A percentile compares a stretch with the other conserved stretches of the same genome.
Evolutionary conservation across 2,329 filamentous ascomycete species (phyloP).

Genomic region (Colletotrichum tofieldiae): DNA sequence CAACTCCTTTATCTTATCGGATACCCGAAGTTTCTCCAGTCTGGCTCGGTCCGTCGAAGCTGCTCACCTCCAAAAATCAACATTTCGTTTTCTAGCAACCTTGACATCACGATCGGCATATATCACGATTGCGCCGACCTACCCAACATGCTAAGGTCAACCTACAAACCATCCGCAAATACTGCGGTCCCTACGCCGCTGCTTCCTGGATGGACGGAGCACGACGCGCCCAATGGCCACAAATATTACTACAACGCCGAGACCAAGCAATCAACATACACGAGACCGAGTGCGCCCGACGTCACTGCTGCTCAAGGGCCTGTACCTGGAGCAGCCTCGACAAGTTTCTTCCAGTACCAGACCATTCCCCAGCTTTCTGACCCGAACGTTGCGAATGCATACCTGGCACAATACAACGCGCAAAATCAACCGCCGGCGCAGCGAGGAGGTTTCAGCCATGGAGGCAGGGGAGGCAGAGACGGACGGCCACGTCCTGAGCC

Average conservation of each 20-base stretch:
- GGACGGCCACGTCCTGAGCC: conserved; percentile 76
- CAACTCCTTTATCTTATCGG: conserved; percentile 22
- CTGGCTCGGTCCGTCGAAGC: background rate
- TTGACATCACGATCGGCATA: background rate
- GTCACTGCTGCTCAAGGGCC: conserved; percentile 33
- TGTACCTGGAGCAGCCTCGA: conserved; percentile 45
- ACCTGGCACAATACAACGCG: conserved; percentile 69
- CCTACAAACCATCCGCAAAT: conserved; percentile 73
- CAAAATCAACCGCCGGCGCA: conserved; percentile 55
- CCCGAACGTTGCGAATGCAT: conserved; percentile 72
- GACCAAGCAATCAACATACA: conserved; percentile 91
- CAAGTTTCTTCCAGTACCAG: conserved; percentile 61
- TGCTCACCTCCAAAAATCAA: conserved; percentile 14
- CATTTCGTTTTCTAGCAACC: background rate
- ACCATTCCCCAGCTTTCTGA: conserved; percentile 64
- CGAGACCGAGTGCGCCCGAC: conserved; percentile 70
- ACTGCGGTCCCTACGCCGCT: conserved; percentile 68
- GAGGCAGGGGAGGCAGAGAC: conserved; percentile 69
- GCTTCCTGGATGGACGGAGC: conserved; percentile 90
- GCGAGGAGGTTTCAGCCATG: conserved; percentile 61
- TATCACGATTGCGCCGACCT: background rate
- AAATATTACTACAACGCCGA: conserved; percentile 88
- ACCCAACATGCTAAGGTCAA: conserved; percentile 79
- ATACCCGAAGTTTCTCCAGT: conserved; percentile 8
- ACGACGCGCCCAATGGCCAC: conserved; percentile 90